phyloP scores from a whole-genome alignment of 495 filamentous ascomycete genomes.

The Endocarpon pusillum region DNA sequence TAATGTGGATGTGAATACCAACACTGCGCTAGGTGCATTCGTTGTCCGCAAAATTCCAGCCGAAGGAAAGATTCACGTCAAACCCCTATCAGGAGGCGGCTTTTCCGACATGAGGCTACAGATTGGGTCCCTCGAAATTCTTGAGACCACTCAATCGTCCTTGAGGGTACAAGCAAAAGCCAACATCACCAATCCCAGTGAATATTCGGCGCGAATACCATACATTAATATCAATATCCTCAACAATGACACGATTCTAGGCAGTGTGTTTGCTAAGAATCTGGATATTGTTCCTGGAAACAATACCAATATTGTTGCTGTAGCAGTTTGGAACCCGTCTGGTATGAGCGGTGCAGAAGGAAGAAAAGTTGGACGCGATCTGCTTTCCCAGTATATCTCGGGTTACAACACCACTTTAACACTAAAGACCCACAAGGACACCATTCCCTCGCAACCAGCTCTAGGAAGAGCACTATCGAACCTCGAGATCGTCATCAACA shows the following conservation, averaged over 20 bases:
- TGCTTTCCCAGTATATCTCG: conserved; percentile 75
- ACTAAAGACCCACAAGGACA: conserved; percentile 45
- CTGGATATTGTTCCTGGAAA: conserved; percentile 44
- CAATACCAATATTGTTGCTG: conserved; percentile 53
- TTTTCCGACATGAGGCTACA: conserved; percentile 38
- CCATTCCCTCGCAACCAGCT: conserved; percentile 54
- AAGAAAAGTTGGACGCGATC: conserved; percentile 41
- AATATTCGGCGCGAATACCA: conserved; percentile 65
- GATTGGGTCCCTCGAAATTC: conserved; percentile 46
- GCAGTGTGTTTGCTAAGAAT: conserved; percentile 48
- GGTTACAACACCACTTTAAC: conserved; percentile 73
- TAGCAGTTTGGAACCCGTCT: conserved; percentile 55
- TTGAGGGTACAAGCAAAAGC: conserved; percentile 49
- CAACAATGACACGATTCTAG: conserved; percentile 56
- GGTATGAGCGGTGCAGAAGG: conserved; percentile 40
- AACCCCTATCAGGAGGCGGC: conserved; percentile 36
- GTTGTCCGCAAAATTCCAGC: conserved; percentile 67
- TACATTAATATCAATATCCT: conserved; percentile 59
- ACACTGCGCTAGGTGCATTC: conserved; percentile 63
- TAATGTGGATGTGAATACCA: conserved; percentile 65
- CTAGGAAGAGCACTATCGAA: conserved; percentile 56
- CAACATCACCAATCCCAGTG: conserved; percentile 79
- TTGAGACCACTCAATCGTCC: conserved; percentile 48
- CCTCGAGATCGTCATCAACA: conserved; percentile 47
- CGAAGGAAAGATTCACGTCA: conserved; percentile 68